These are phyloP conservation scores for Margaritispora aquatica DNA, from an alignment of 495 filamentous ascomycete genomes.

Conservation along the genomic window DNA sequence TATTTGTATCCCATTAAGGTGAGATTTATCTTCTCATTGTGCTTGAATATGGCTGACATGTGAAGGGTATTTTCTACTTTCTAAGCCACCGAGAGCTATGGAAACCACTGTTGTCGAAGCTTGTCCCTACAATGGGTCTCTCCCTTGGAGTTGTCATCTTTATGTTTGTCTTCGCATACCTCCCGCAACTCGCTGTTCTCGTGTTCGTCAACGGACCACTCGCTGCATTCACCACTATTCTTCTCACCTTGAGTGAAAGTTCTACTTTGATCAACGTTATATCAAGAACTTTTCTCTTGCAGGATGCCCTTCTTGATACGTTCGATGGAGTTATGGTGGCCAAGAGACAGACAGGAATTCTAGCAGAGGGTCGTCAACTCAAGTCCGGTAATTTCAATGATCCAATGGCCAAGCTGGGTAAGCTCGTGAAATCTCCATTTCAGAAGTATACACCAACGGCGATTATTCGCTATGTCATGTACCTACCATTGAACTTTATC, in stretches of 20 bases:
- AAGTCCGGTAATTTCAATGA: constrained; percentile 45
- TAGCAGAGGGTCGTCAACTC: constrained; percentile 68
- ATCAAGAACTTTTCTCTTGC: constrained; percentile 67
- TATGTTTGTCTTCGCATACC: constrained; percentile 86
- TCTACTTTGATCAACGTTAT: constrained; percentile 71
- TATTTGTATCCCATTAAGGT: constrained; percentile 85
- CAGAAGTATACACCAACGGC: constrained; percentile 55
- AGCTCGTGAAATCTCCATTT: constrained; percentile 64
- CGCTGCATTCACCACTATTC: constrained; percentile 65
- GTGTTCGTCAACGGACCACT: constrained; percentile 83
- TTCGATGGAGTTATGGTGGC: constrained; percentile 78
- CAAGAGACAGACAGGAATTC: constrained; percentile 47
- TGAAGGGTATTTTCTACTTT: constrained; percentile 76
- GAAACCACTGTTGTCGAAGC: constrained; percentile 62
- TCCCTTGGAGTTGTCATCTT: constrained; percentile 41
- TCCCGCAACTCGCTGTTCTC: constrained; percentile 78
- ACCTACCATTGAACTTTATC: constrained; percentile 88
- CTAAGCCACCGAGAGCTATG: constrained; percentile 54
- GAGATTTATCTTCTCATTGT: constrained; percentile 5
- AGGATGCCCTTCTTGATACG: constrained; percentile 78
- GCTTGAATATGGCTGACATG: background rate
- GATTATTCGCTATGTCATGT: constrained; percentile 61
- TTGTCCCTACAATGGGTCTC: constrained; percentile 63
- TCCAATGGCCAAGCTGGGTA: constrained; percentile 65
- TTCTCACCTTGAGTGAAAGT: constrained; percentile 77